phyloP scores from a whole-genome alignment of 305 asterid genomes.

The Fraxinus baroniana region DNA sequence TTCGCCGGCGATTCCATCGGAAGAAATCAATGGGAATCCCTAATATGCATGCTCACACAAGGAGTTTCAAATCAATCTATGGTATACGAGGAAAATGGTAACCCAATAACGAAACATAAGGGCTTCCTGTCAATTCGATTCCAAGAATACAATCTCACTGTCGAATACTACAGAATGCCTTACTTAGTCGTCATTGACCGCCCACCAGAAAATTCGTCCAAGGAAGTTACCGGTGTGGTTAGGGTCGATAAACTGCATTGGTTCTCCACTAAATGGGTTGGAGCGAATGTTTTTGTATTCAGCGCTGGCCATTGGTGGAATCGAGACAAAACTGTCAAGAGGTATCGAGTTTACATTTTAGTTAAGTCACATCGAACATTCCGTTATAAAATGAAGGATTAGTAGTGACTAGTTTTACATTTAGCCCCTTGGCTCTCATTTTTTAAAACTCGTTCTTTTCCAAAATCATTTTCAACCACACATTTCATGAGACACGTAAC shows the following conservation, averaged over 20 bases:
- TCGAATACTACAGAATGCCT: constrained; percentile 82
- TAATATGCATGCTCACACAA: constrained; percentile 78
- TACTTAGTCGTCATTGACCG: constrained; percentile 56
- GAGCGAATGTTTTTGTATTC: constrained; percentile 64
- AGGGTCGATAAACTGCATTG: constrained; percentile 69
- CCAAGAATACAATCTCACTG: constrained; percentile 65
- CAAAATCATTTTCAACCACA: no score
- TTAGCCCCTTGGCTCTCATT: no score
- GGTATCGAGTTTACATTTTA: constrained; percentile 34
- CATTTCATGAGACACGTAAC: no score
- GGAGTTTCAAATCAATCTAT: constrained; percentile 58
- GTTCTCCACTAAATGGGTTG: constrained; percentile 65
- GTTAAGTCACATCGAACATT: no score
- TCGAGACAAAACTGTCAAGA: constrained; percentile 64
- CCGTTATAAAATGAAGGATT: no score
- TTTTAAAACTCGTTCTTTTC: no score
- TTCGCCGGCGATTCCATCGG: constrained; percentile 92
- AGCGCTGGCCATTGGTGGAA: constrained; percentile 98
- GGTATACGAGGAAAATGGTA: constrained; percentile 65
- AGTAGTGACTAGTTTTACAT: no score
- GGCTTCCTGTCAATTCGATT: constrained; percentile 76
- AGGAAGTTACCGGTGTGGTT: constrained; percentile 54
- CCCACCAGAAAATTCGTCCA: constrained; percentile 51
- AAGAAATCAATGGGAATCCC: constrained; percentile 96
- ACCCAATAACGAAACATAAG: constrained; percentile 77